Conservation (phyloP, 441 rosid genomes). For the Corymbia calophylla region DNA sequence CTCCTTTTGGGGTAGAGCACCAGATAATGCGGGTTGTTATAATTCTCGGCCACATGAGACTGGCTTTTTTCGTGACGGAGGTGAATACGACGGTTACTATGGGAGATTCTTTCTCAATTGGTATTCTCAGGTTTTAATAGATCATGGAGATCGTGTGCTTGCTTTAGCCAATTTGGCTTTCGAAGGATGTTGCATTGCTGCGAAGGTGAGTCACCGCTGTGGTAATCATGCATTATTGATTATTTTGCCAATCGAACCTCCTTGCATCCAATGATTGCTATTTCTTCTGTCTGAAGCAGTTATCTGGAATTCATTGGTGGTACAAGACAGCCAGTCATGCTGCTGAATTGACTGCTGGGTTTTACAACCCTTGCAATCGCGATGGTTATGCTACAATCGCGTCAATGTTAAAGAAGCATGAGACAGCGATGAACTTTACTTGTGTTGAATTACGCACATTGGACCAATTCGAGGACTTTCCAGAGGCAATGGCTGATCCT, state of each 20-base stretch:
- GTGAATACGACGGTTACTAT: slow-evolving; percentile 53
- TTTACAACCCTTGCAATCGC: slow-evolving; percentile 55
- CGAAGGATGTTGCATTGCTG: not conserved
- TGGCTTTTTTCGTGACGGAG: slow-evolving; percentile 49
- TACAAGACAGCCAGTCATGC: slow-evolving; percentile 66
- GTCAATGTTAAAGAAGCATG: slow-evolving; percentile 58
- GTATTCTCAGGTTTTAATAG: slow-evolving; percentile 45
- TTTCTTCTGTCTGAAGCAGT: slow-evolving; percentile 11
- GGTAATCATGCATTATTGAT: not conserved
- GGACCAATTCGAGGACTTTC: slow-evolving; percentile 56
- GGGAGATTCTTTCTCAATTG: slow-evolving; percentile 1
- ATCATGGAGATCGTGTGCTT: slow-evolving; percentile 63
- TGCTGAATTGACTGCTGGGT: slow-evolving; percentile 72
- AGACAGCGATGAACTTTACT: slow-evolving; percentile 56
- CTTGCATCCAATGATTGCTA: slow-evolving; percentile 7
- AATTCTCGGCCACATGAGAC: slow-evolving; percentile 7
- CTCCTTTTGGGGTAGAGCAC: not conserved
- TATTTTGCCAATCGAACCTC: slow-evolving; percentile 23
- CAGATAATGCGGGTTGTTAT: not conserved
- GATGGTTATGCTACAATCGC: slow-evolving; percentile 70
- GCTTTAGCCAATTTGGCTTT: slow-evolving; percentile 25
- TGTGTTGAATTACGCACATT: slow-evolving; percentile 45
- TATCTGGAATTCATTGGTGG: slow-evolving; percentile 70
- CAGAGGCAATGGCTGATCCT: slow-evolving; percentile 57
- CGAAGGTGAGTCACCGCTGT: not conserved